Evolutionary conservation across 2,329 filamentous ascomycete species (phyloP), one percentile per base, ranked within the genome.

Genomic region (Catunica adiposa): DNA sequence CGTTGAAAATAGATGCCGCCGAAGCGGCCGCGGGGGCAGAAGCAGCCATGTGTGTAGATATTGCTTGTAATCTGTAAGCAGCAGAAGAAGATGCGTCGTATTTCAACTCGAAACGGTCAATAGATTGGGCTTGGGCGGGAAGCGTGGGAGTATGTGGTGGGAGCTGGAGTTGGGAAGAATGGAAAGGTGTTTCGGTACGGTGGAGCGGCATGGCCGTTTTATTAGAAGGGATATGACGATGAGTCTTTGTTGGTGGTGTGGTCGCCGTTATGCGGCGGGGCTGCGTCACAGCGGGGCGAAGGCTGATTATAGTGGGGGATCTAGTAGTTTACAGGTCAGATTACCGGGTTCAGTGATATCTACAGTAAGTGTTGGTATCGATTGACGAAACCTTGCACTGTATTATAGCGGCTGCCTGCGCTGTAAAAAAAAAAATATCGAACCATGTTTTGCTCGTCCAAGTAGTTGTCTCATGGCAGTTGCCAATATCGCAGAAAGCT

Each of bases 1-100:
- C 77, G 59, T 82, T 79, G 73, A 95, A 95, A 65, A 77, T 80
- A 62, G 85, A 84, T 57, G 75, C 67, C 64, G 71, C 70, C 26
- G 52, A 38, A 25, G 53, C 56, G 23, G 59, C 51, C 22, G 52
- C 37, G 25, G 56, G 17, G 29, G 54, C 20, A 55, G 64, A 61
- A 56, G 66, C 64, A 60, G 66, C 63, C 68, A 70, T 71, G 70
- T 92, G 87, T 66, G 73, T 74, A 63, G 77, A 75, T 63, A 88
- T 77, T 64, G 73, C 82, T 63, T 76, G 73, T 59, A 83, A 69
- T 68, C 79, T 71, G 62, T 58, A 31, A 15, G 75, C 71, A 58
- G 72, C 70, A 57, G 73, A 68, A 59, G 73, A 69, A 55, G 74
- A 69, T 60, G 69, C 70, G 61, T 66, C 65, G 60, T 61, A 53